Evolutionary conservation across 495 filamentous ascomycete species (phyloP).

Genomic region (Penicillium tannophilum): DNA sequence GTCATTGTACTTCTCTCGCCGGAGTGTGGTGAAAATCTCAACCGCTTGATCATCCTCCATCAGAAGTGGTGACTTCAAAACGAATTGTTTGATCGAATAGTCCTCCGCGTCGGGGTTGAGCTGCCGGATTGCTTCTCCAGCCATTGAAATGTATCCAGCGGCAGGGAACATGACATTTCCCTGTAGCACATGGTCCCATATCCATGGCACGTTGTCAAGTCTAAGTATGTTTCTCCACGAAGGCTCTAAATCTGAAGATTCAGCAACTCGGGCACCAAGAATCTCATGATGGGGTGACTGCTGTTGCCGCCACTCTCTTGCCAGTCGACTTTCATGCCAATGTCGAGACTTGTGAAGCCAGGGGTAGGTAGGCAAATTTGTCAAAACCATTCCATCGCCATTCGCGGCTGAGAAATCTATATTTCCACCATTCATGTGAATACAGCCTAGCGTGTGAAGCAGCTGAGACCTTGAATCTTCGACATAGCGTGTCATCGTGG

Average conservation of each 20-base stretch:
- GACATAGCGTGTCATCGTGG: conserved; percentile 31
- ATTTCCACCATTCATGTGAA: conserved; percentile 24
- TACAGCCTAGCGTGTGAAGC: conserved; percentile 31
- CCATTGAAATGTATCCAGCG: conserved; percentile 52
- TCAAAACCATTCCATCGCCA: conserved; percentile 30
- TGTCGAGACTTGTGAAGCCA: conserved; percentile 47
- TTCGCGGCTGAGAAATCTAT: conserved; percentile 29
- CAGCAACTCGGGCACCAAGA: conserved; percentile 44
- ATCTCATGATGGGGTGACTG: conserved; percentile 47
- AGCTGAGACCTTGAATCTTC: conserved; percentile 18
- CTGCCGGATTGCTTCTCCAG: conserved; percentile 48
- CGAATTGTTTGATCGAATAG: not conserved
- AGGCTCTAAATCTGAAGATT: conserved; percentile 44
- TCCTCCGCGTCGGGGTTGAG: not conserved
- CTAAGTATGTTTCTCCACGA: conserved; percentile 53
- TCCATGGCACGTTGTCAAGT: conserved; percentile 48
- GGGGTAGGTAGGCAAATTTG: conserved; percentile 51
- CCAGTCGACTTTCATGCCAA: conserved; percentile 53
- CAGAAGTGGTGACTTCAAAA: not conserved
- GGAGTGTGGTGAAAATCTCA: conserved; percentile 3
- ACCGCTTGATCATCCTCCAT: not conserved
- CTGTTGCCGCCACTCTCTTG: conserved; percentile 48
- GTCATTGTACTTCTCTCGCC: not conserved
- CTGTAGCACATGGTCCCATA: conserved; percentile 46
- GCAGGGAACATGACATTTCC: conserved; percentile 47